Evolutionary conservation across 1,284 basidiomycete species (phyloP), one percentile per base, ranked within the genome.

Genomic region (Tylopilus orsonianus): DNA sequence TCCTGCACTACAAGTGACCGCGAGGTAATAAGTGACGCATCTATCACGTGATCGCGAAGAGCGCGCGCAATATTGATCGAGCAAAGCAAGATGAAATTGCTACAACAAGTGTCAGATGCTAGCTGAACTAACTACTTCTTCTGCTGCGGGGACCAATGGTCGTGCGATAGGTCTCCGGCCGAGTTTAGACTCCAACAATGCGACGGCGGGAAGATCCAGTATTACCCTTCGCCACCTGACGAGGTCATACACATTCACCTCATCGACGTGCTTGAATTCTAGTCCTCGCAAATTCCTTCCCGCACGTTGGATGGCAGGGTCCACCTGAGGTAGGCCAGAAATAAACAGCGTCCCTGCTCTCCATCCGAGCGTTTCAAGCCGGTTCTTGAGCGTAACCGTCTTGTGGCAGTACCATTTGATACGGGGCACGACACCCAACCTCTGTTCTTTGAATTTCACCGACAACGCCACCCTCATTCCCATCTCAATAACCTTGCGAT

Each of bases 381-480:
- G 75, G 55, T 75, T 71, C 33, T 72, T 74, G 46, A 90, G 73
- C 42, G 77, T 72, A 50, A 75, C 79, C 41, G 87, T 90, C 70
- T 88, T 87, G 48, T 70, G 75, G 37, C 75, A 81, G 30, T 79
- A 81, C 88, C 81, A 95, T 49, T 80, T 77, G 51, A 93, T 68
- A 45, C 74, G 80, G 30, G 80, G 72, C 56, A 96, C 88, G 33
- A 97, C 78, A 41, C 88, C 84, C 13, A 98, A 72, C 26, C 79
- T 71, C 26, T 81, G 79, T 54, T 93, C 87, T 58, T 79, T 79
- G 60, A 95, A 74, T 66, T 93, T 90, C 30, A 83, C 78, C 53
- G 90, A 93, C 41, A 97, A 71, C 1, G 92, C 92, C 36, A 93
- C 86, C 22, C 90, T 82, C 79, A 97, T 84, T n/a, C 94, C 95